Conservation (phyloP, 1,284 basidiomycete species). For the Melampsora abietis-canadensis region DNA sequence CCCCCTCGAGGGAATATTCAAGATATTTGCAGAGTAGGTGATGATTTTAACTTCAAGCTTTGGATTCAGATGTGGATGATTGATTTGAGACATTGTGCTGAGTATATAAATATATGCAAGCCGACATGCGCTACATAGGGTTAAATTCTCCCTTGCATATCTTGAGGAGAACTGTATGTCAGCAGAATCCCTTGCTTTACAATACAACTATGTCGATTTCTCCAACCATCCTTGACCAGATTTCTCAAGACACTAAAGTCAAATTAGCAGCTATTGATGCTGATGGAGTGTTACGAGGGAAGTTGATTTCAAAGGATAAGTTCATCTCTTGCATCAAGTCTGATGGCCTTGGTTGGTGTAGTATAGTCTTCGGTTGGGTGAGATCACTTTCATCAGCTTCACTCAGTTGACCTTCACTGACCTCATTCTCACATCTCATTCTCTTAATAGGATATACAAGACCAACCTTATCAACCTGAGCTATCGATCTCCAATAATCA, state of each 20-base stretch:
- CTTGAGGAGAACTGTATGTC: too few species aligned
- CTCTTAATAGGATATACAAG: slow-evolving; percentile 71
- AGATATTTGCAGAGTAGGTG: too few species aligned
- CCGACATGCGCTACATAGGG: too few species aligned
- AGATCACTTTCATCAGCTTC: slow-evolving; percentile 66
- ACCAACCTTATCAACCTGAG: slow-evolving; percentile 65
- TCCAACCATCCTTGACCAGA: background rate
- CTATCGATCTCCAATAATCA: slow-evolving; percentile 80
- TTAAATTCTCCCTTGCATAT: too few species aligned
- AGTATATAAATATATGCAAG: too few species aligned
- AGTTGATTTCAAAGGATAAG: slow-evolving; percentile 74
- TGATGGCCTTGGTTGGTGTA: slow-evolving; percentile 58
- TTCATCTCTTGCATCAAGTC: slow-evolving; percentile 79
- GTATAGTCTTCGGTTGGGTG: slow-evolving; percentile 49
- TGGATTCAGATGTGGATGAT: too few species aligned
- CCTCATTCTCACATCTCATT: background rate
- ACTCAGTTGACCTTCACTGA: background rate
- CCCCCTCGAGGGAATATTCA: too few species aligned
- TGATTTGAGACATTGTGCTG: too few species aligned
- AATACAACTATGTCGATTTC: background rate
- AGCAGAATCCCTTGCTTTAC: too few species aligned
- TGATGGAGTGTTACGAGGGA: slow-evolving; percentile 88
- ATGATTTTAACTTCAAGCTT: too few species aligned
- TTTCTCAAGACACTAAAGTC: background rate
- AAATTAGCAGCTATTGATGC: slow-evolving; percentile 47